A percentile compares a stretch with the other conserved stretches of the same genome.
Conservation (phyloP, 2,329 filamentous ascomycete genomes). For the Cladosporium oxysporum region DNA sequence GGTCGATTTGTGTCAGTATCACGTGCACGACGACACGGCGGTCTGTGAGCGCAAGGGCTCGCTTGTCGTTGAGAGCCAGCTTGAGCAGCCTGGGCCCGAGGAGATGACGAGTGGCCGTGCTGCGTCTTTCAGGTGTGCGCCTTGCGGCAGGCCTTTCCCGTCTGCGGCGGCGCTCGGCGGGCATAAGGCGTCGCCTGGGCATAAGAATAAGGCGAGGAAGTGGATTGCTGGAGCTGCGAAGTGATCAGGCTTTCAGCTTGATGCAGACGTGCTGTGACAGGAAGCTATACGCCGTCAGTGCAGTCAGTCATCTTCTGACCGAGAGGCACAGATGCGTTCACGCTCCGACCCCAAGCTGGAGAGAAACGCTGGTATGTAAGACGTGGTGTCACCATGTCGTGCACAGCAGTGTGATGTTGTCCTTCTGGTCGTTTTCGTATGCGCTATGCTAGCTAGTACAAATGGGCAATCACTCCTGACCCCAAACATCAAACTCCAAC, state of each 20-base stretch:
- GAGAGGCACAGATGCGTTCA: neutral
- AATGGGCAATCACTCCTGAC: neutral
- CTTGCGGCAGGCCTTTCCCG: neutral
- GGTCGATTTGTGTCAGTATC: conserved; percentile 7
- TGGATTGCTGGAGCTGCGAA: neutral
- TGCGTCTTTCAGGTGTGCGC: neutral
- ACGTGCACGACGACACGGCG: neutral
- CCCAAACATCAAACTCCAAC: conserved; percentile 1
- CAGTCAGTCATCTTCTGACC: neutral
- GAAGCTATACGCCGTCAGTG: too few relatives aligned
- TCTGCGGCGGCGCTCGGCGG: neutral
- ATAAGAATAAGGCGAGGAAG: neutral
- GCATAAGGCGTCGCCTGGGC: neutral
- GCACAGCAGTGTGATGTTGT: neutral
- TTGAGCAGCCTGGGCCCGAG: too few relatives aligned
- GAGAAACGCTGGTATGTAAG: neutral
- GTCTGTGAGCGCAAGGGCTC: neutral
- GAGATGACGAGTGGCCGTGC: too few relatives aligned
- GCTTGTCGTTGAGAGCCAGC: too few relatives aligned
- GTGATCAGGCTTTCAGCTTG: neutral
- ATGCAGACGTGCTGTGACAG: too few relatives aligned
- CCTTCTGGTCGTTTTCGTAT: neutral
- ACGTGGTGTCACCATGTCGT: neutral
- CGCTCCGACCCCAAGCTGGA: neutral
- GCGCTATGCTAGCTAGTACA: conserved; percentile 2